These are phyloP conservation scores for Daldinia decipiens DNA, from an alignment of 495 filamentous ascomycete species.

Conservation along the genomic window DNA sequence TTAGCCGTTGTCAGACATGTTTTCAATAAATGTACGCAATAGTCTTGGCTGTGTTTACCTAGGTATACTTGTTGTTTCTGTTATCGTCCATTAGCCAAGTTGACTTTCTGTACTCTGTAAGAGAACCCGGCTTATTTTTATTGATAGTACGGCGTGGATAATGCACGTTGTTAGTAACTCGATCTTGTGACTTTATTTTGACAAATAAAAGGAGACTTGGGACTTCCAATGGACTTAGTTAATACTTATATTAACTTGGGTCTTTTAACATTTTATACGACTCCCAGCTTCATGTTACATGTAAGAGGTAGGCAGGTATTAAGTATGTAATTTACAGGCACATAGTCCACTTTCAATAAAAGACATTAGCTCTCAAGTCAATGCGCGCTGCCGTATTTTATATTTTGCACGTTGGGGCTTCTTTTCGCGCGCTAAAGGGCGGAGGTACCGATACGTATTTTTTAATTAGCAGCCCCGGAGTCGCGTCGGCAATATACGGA, in stretches of 20 bases:
- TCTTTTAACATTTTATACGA: background rate
- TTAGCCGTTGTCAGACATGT: constrained; percentile 28
- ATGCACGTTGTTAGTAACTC: background rate
- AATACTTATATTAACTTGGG: background rate
- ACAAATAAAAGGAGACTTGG: background rate
- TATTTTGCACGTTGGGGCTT: background rate
- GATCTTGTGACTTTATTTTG: background rate
- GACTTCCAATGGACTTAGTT: no score
- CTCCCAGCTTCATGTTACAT: no score
- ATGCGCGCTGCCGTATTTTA: constrained; percentile 7
- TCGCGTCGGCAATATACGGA: constrained; percentile 31
- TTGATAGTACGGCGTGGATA: background rate
- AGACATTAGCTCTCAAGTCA: background rate
- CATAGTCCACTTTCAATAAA: constrained; percentile 1
- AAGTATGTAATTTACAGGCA: no score
- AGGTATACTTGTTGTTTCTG: no score
- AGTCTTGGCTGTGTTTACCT: constrained; percentile 3
- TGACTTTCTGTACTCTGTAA: no score
- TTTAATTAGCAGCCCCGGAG: constrained; percentile 26
- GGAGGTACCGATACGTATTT: constrained; percentile 33
- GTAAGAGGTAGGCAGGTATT: background rate
- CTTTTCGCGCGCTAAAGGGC: constrained; percentile 13
- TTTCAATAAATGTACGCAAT: constrained; percentile 1
- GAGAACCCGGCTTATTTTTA: background rate
- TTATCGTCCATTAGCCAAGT: no score